Percentiles rank a stretch among this genome's conserved stretches.
phyloP scores from a whole-genome alignment of 2,329 filamentous ascomycete genomes.

The Seiridium unicorne region DNA sequence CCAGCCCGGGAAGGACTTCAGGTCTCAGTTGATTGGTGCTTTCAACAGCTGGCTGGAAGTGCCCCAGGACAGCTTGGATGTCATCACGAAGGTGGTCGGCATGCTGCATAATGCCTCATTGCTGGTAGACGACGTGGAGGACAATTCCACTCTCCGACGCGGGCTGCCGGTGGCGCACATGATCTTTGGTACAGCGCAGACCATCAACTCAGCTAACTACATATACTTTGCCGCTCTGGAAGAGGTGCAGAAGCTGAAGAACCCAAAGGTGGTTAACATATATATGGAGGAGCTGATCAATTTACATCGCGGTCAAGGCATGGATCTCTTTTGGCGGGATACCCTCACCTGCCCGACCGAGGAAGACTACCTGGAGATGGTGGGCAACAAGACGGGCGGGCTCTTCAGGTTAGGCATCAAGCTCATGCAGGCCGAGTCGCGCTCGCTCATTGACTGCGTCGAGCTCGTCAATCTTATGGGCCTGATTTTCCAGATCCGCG shows the following conservation, averaged over 20 bases:
- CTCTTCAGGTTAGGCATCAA: constrained; percentile 83
- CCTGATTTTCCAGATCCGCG: constrained; percentile 85
- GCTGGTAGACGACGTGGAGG: constrained; percentile 85
- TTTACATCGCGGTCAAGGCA: constrained; percentile 82
- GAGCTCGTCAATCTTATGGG: constrained; percentile 84
- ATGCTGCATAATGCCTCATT: constrained; percentile 86
- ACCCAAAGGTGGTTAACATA: constrained; percentile 64
- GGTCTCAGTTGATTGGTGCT: constrained; percentile 73
- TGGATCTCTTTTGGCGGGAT: constrained; percentile 90
- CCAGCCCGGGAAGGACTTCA: constrained; percentile 82
- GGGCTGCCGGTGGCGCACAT: constrained; percentile 80
- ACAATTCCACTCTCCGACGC: constrained; percentile 72
- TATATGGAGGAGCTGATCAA: constrained; percentile 83
- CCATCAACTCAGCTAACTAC: constrained; percentile 89
- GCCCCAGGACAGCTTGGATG: constrained; percentile 63
- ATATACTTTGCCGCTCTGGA: constrained; percentile 80
- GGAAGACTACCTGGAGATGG: constrained; percentile 93
- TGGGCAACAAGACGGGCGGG: constrained; percentile 85
- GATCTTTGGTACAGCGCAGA: constrained; percentile 84
- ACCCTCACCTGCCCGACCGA: constrained; percentile 80
- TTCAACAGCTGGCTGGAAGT: constrained; percentile 82
- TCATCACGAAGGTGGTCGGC: constrained; percentile 77
- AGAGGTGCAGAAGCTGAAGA: constrained; percentile 70
- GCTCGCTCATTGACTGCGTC: constrained; percentile 63
- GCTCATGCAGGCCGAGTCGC: constrained; percentile 78